Percentiles rank a stretch among this genome's conserved stretches.
phyloP scores from a whole-genome alignment of 2,329 filamentous ascomycete genomes.

The Escovopsis weberi region DNA sequence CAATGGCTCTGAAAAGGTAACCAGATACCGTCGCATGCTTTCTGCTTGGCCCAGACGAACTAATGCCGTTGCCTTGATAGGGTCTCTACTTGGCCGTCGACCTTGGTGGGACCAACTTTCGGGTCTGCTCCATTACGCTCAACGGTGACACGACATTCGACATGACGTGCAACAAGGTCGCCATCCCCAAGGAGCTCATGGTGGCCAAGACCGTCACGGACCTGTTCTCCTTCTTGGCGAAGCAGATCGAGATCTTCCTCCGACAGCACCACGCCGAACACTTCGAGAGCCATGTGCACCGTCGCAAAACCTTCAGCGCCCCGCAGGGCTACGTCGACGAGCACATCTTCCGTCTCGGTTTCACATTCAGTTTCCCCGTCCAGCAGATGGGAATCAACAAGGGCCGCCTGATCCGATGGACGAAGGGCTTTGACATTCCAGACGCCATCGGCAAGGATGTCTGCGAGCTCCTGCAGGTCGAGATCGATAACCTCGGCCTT shows the following conservation, averaged over 20 bases:
- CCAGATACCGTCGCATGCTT: not conserved
- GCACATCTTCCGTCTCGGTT: constrained; percentile 84
- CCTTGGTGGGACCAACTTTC: constrained; percentile 95
- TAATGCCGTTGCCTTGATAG: constrained; percentile 27
- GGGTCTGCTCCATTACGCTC: constrained; percentile 86
- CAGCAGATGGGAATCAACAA: constrained; percentile 92
- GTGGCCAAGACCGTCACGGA: constrained; percentile 71
- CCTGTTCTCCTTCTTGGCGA: constrained; percentile 83
- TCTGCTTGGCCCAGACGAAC: not conserved
- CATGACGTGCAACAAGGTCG: constrained; percentile 81
- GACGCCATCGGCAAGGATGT: constrained; percentile 92
- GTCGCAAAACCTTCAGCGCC: constrained; percentile 45
- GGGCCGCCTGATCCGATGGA: constrained; percentile 89
- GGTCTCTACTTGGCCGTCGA: constrained; percentile 94
- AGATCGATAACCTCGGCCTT: constrained; percentile 74
- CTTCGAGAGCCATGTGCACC: constrained; percentile 55
- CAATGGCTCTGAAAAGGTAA: constrained; percentile 92
- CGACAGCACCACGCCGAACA: constrained; percentile 77
- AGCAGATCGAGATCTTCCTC: constrained; percentile 82
- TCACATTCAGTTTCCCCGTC: constrained; percentile 96
- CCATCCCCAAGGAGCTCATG: constrained; percentile 86
- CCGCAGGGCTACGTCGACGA: constrained; percentile 50
- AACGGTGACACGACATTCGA: constrained; percentile 93
- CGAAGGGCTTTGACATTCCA: constrained; percentile 95
- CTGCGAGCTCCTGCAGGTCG: constrained; percentile 72